Conservation (phyloP, 768 basidiomycete species). For the Mycena venus region DNA sequence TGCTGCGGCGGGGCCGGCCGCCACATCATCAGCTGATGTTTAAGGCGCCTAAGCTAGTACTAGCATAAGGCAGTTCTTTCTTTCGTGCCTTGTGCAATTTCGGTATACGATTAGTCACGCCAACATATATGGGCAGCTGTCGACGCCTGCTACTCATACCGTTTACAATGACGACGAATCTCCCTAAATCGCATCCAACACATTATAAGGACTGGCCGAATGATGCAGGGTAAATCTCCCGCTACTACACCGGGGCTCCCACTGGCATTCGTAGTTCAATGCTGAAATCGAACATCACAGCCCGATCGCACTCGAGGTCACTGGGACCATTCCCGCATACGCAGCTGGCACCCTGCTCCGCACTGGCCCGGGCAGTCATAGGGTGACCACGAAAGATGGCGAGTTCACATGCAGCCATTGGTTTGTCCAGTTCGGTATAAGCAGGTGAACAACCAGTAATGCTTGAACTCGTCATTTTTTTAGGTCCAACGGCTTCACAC, state of each 20-base stretch:
- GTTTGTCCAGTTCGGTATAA: background rate
- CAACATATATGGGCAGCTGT: too few species aligned
- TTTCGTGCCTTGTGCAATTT: too few species aligned
- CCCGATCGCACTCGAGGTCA: slow-evolving; percentile 37
- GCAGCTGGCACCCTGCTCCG: slow-evolving; percentile 53
- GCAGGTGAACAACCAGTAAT: slow-evolving; percentile 43
- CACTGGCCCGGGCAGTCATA: slow-evolving; percentile 49
- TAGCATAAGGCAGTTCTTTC: too few species aligned
- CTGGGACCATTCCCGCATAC: slow-evolving; percentile 47
- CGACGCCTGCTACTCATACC: too few species aligned
- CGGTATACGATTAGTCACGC: too few species aligned
- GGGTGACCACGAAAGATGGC: background rate
- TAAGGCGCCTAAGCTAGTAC: too few species aligned
- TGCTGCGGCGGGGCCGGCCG: too few species aligned
- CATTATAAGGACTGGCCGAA: slow-evolving; percentile 18
- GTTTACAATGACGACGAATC: background rate
- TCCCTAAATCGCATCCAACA: background rate
- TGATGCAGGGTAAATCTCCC: background rate
- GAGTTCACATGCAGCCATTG: slow-evolving; percentile 6
- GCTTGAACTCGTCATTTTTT: slow-evolving; percentile 45
- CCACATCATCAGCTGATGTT: too few species aligned
- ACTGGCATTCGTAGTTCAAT: background rate
- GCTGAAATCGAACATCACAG: slow-evolving; percentile 27
- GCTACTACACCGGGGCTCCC: too few species aligned
- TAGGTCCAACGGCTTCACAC: slow-evolving; percentile 57